Evolutionary conservation across 192 early-diverging fungal genomes (phyloP), one percentile per base, ranked within the genome.

Genomic region (Pecoramyces ruminantium): DNA sequence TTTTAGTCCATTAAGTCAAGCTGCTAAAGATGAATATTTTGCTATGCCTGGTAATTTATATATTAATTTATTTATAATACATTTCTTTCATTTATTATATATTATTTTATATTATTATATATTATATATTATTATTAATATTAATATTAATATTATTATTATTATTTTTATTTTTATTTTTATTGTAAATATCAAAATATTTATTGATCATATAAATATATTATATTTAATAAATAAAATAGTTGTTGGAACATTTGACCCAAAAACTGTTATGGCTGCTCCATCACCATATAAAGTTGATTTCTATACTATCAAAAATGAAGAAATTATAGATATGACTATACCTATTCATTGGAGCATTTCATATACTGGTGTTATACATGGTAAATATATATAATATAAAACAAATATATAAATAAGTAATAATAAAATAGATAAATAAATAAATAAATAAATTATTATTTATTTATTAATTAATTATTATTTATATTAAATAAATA

Each of bases 191-290:
- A 27, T 77, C 3, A 30, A 13, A 28, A 67, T 38, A n/a, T 40
- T 30, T 1, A 58, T 27, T 78, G 13, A 4, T 18, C 8, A 28
- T 30, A 80, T 58, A n/a, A 40, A 86, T 51, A 93, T 92, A 87
- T n/a, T n/a, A n/a, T n/a, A n/a, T n/a, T n/a, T n/a, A n/a, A 95
- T 94, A n/a, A 6, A 27, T 8, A 28, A 28, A 28, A 5, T 28
- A 81, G 93, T 97, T 9, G 96, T 98, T 29, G 97, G 97, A n/a
- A 89, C 90, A 78, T 97, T 98, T 85, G 94, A 96, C 83, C 94
- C 92, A 28, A 86, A 89, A 38, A 90, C 92, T 14, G 84, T 98
- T 38, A 87, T 98, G 81, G 88, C 91, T 1, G 87, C 90, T 29
- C 86, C 93, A 38, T 86, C 87, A 14, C 84, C 86, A 4, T 87